A percentile compares a stretch with the other conserved stretches of the same genome.
These are phyloP conservation scores for Papilionanthe hybrid DNA, from an alignment of 116 monocot genomes.

Conservation along the genomic window DNA sequence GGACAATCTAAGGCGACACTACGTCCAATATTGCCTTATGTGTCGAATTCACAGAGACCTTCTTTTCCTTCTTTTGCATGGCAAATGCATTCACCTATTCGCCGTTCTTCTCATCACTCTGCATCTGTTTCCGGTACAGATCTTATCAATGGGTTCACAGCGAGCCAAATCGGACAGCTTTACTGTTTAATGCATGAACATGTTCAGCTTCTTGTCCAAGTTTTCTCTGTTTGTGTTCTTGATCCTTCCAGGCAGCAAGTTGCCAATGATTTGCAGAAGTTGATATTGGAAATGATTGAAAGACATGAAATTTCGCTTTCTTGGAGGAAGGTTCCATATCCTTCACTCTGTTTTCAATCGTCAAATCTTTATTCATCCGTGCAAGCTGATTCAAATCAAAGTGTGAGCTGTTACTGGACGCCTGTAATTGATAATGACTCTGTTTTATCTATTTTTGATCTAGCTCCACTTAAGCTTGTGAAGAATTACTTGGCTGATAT, in stretches of 20 bases:
- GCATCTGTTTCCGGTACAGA: slow-evolving; percentile 20
- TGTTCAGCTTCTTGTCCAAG: slow-evolving; percentile 85
- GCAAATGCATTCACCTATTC: slow-evolving; percentile 18
- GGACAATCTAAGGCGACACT: slow-evolving; percentile 38
- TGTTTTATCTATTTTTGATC: slow-evolving; percentile 69
- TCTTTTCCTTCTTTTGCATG: slow-evolving; percentile 20
- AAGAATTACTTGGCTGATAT: slow-evolving; percentile 66
- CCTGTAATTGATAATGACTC: slow-evolving; percentile 43
- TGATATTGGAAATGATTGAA: slow-evolving; percentile 66
- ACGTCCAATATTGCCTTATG: slow-evolving; percentile 68
- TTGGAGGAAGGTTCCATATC: slow-evolving; percentile 38
- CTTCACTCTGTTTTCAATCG: slow-evolving; percentile 42
- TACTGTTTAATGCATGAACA: slow-evolving; percentile 79
- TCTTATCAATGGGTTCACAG: slow-evolving; percentile 53
- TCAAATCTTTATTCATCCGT: slow-evolving; percentile 37
- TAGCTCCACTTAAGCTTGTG: slow-evolving; percentile 56
- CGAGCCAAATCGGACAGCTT: slow-evolving; percentile 68
- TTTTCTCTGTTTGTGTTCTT: slow-evolving; percentile 67
- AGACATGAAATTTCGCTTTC: slow-evolving; percentile 56
- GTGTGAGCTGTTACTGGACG: slow-evolving; percentile 28
- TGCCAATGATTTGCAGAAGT: slow-evolving; percentile 38
- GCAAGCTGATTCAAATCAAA: slow-evolving; percentile 23
- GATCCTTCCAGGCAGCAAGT: slow-evolving; percentile 70
- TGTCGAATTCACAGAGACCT: slow-evolving; percentile 16
- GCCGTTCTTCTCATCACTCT: slow-evolving; percentile 18